Conservation (phyloP, 495 filamentous ascomycete genomes). For the Cercophora samala region DNA sequence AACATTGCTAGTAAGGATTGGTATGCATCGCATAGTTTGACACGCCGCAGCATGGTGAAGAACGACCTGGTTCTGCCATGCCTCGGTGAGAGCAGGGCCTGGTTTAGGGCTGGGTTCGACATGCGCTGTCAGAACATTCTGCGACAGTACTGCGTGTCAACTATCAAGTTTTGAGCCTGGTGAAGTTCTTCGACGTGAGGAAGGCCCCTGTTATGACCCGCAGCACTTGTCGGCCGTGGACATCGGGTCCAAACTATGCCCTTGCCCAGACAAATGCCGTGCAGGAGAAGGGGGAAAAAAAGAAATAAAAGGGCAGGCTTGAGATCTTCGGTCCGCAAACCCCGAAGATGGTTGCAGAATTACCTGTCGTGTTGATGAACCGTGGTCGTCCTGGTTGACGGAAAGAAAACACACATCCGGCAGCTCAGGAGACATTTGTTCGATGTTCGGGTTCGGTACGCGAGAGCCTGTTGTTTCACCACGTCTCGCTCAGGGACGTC, state of each 20-base stretch:
- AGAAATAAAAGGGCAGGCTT: background rate
- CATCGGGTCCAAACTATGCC: background rate
- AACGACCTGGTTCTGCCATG: background rate
- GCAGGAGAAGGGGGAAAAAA: background rate
- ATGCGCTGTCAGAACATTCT: background rate
- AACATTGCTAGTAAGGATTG: background rate
- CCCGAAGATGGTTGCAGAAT: background rate
- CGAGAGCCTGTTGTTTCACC: background rate
- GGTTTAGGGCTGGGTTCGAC: background rate
- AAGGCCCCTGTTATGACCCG: background rate
- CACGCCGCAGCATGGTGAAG: background rate
- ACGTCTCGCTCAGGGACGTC: background rate
- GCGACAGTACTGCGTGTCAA: background rate
- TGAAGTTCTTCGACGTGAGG: background rate
- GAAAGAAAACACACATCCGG: too few species aligned
- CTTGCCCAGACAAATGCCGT: slow-evolving; percentile 3
- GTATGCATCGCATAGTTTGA: background rate
- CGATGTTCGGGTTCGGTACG: background rate
- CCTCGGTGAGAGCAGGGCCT: background rate
- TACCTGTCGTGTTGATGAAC: background rate
- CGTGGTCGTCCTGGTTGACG: background rate
- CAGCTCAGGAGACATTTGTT: background rate
- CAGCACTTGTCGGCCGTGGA: background rate
- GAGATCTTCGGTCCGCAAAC: background rate
- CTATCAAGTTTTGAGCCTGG: background rate